Conservation (phyloP, 805 yeast genomes). For the Metschnikowia anglica region DNA sequence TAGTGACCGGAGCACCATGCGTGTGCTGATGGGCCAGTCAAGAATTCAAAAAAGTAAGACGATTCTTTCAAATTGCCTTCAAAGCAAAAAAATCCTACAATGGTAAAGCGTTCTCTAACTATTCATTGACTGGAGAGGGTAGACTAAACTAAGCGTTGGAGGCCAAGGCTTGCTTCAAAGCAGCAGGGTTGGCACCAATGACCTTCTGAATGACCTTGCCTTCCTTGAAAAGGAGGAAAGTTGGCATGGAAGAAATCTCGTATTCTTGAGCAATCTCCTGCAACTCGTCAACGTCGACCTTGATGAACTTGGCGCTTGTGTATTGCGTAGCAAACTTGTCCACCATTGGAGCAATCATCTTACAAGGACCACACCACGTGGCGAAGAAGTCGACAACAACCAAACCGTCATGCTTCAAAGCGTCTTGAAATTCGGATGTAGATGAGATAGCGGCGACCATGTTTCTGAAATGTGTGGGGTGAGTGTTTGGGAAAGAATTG, state of each 20-base stretch:
- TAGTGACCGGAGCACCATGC: too few species aligned
- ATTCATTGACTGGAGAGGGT: not conserved
- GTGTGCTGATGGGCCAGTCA: not conserved
- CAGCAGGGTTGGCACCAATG: constrained; percentile 88
- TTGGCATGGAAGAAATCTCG: constrained; percentile 59
- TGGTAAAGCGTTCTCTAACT: not conserved
- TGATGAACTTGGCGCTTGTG: constrained; percentile 71
- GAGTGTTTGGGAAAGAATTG: not conserved
- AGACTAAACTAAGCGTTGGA: constrained; percentile 42
- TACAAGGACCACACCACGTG: constrained; percentile 99
- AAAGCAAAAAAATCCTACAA: not conserved
- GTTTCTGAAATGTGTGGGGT: constrained; percentile 9
- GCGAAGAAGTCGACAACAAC: constrained; percentile 96
- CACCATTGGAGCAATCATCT: constrained; percentile 91
- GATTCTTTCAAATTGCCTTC: not conserved
- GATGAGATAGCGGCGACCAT: constrained; percentile 39
- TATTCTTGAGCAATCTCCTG: constrained; percentile 70
- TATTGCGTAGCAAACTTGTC: constrained; percentile 75
- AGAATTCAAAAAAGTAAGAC: not conserved
- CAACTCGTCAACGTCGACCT: constrained; percentile 88
- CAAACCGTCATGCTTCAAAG: constrained; percentile 61
- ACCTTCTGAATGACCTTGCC: constrained; percentile 79
- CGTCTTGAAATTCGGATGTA: constrained; percentile 61
- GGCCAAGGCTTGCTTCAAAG: constrained; percentile 67
- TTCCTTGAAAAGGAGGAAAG: constrained; percentile 70